Base-by-base conservation (phyloP, 2,329 filamentous ascomycete genomes). In the Pseudocercospora cruenta region DNA sequence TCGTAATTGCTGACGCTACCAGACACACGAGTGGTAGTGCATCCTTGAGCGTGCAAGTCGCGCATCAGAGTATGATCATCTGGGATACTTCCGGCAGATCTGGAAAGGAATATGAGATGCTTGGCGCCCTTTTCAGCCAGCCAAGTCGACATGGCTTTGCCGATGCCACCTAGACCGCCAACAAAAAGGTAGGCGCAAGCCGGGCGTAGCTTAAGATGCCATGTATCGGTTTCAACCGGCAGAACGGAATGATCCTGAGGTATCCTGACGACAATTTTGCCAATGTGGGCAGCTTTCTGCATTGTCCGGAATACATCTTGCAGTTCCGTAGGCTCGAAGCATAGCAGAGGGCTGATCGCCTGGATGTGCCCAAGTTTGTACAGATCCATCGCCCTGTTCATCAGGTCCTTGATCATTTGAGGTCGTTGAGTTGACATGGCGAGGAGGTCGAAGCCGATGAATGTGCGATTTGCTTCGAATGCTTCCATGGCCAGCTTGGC, bases 91-190 rank as follows among this genome's bases (percentile, higher is more conserved):
- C 43, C 22, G 3, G 60, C 64, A 22, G 54, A 63, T 28, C 64
- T 31, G 22, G 43, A 43, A 12, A 68, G 49, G 31, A 64, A 45
- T 8, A 63, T 43, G 3, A 68, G 14, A 43, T 63, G 54, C 6
- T 39, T 21, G 4, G 66, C 66, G n/a, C 66, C 66, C 12, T 59
- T n/a, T 8, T 63, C 60, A 12, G 59, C 24, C 57, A 68, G 55
- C 66, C 66, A 66, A 6, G n/a, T n/a, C 16, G 60, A 55, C 14
- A 66, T 16, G 22, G 60, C 16, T n/a, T 58, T 47, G 1, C 66
- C 66, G n/a, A 68, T 60, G 14, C 66, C 66, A 9, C 63, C 64
- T 6, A 59, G 49, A 24, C 66, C 64, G 10, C 66, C 66, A n/a
- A 53, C 36, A 8, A 68, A 57, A 4, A 68, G 14, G 24, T 68